Evolutionary conservation across 169 alveolate species (phyloP), one percentile per base, ranked within the genome.

Genomic region (Eimeria tenella): DNA sequence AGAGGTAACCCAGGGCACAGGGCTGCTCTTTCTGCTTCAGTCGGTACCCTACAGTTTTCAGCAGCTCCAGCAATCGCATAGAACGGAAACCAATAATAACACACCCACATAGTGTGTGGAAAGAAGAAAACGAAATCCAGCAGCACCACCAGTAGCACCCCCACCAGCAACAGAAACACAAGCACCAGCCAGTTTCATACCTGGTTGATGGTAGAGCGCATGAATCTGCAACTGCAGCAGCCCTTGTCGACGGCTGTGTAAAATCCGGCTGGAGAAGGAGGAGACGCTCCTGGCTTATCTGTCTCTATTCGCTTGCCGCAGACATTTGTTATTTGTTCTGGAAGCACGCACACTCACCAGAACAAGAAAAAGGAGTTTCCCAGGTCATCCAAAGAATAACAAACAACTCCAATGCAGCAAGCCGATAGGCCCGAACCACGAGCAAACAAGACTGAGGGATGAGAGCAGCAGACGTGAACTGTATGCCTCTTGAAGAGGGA

Each of bases 241-340:
- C 95, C 95, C 83, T 87, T 82, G 65, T 92, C 95, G 19, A 92
- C n/a, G 21, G 88, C 95, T 25, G 95, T 92, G 55, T 92, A 92
- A 31, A 79, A 52, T 0, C 93, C 70, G 49, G 90, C 63, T 17
- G 95, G 93, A 31, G 77, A 52, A 0, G 95, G 95, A n/a, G 95
- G 95, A 21, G 60, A 31, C 23, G 90, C 90, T 60, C 90, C 90
- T 31, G 90, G n/a, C 75, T 83, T 83, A 58, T 83, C 86, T 50
- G 93, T 60, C 70, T 92, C 87, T 63, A 92, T 73, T 82, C 88
- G 71, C 81, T 77, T 75, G 92, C 73, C 95, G 88, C 84, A 60
- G 7, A 70, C 75, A 79, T 81, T 49, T 75, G 84, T 83, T 15
- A 83, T 83, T 60, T 83, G 90, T 58, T 83, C 90, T 83, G 90